Base-by-base conservation (phyloP, 108 stramenopile genomes). In the Cyclotella baltica region DNA sequence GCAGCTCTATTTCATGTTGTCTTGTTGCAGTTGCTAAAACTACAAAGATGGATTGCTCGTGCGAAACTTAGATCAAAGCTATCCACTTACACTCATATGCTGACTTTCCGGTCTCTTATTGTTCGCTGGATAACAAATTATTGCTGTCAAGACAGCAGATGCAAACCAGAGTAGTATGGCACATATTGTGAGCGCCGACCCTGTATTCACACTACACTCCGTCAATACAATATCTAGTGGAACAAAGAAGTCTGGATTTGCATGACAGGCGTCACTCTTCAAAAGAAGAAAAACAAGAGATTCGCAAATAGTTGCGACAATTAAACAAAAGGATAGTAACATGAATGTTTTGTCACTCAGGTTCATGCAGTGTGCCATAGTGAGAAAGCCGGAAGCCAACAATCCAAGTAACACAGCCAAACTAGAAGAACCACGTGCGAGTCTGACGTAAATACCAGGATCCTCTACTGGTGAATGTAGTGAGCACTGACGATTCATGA, bases 401-500 rank as follows among this genome's bases (percentile, higher is more conserved):
- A 63, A 36, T 31, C 62, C 62, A 35, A 63, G 18, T 1, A 63
- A 20, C 11, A 63, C 34, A 63, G 62, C 31, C 9, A 63, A 33
- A 20, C 20, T 8, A 36, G 62, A 33, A 15, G 35, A 36, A 20
- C 30, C 33, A 33, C 62, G 31, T 6, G 62, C 8, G 31, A 63
- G 22, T 35, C 35, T 63, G 13, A 63, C 22, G 8, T 63, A 63
- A n/a, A 20, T 20, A 63, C 35, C 62, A 15, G 20, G 20, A 35
- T 63, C 30, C 15, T 35, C 4, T 2, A 18, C 5, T 36, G 62
- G 33, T 34, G 35, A 33, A 35, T 31, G 31, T n/a, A 35, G 34
- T 35, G 31, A 63, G 71, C 71, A 72, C 4, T 72, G 56, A n/a
- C 15, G 25, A 22, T 31, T 55, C 37, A 40, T 15, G 0, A 23